A percentile compares a stretch with the other conserved stretches of the same genome.
Conservation (phyloP, 257 asterid genomes). For the Cruciata laevipes region DNA sequence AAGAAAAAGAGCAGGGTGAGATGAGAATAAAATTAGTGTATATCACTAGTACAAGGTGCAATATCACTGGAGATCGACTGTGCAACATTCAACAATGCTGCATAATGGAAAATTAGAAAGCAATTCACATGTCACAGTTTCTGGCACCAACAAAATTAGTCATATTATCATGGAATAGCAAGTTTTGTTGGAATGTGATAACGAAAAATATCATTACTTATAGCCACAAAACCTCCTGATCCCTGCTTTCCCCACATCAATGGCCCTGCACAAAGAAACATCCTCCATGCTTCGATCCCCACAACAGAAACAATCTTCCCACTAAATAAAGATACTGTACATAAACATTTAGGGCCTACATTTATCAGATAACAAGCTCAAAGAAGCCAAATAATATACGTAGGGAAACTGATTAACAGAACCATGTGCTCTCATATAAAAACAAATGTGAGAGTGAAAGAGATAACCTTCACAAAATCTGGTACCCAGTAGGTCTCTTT, state of each 20-base stretch:
- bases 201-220: neutral
- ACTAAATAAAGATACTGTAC: neutral
- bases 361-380: neutral
- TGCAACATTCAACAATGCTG: too few species aligned
- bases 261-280: neutral
- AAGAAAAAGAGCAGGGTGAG: too few species aligned
- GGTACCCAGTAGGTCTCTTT: conserved; percentile 94
- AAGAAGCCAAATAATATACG: neutral
- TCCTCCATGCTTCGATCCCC: neutral
- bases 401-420: too few species aligned
- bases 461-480: conserved; percentile 73
- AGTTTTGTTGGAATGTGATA: neutral
- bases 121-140: neutral
- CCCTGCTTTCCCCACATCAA: neutral
- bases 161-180: neutral
- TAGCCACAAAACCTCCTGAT: neutral
- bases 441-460: neutral
- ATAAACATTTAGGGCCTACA: neutral
- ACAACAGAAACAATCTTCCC: neutral
- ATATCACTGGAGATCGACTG: too few species aligned
- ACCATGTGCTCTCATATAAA: neutral
- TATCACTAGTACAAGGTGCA: too few species aligned
- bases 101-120: neutral
- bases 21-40: too few species aligned
- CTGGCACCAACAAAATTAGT: neutral